Percentiles rank a stretch among this genome's conserved stretches.
These are phyloP conservation scores for Mortierella alpina DNA, from an alignment of 192 early-diverging fungal species.

Conservation along the genomic window DNA sequence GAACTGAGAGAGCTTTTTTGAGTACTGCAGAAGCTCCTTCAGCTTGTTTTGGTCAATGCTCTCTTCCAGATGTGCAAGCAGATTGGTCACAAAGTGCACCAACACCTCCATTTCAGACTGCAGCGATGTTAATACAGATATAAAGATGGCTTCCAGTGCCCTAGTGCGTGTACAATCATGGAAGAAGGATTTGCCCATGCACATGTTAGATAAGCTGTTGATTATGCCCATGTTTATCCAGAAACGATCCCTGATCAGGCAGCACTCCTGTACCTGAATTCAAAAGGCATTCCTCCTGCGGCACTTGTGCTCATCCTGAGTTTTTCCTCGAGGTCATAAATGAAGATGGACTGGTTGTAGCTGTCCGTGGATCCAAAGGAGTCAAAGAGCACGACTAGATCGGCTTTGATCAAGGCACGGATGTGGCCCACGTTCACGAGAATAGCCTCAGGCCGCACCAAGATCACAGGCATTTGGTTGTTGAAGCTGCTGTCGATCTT, in stretches of 20 bases:
- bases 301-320: constrained; percentile 64
- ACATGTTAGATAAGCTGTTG: neutral
- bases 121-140: constrained; percentile 73
- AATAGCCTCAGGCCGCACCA: constrained; percentile 85
- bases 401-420: constrained; percentile 83
- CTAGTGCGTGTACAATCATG: constrained; percentile 50
- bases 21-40: constrained; percentile 80
- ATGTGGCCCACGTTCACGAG: constrained; percentile 86
- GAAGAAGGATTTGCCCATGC: neutral
- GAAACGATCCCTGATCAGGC: neutral
- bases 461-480: constrained; percentile 83
- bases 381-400: constrained; percentile 82
- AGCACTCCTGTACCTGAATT: constrained; percentile 58
- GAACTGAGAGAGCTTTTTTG: constrained; percentile 84
- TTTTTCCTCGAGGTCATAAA: constrained; percentile 83
- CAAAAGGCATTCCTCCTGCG: constrained; percentile 59
- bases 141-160: constrained; percentile 85
- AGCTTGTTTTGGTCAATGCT: constrained; percentile 78
- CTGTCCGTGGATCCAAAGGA: constrained; percentile 72
- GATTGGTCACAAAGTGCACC: constrained; percentile 69
- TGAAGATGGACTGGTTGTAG: constrained; percentile 79
- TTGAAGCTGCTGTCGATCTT: constrained; percentile 81
- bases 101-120: constrained; percentile 79
- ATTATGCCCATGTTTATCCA: neutral
- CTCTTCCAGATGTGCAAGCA: constrained; percentile 78